phyloP scores from a whole-genome alignment of 768 basidiomycete genomes.

The Dentipellis fragilis region DNA sequence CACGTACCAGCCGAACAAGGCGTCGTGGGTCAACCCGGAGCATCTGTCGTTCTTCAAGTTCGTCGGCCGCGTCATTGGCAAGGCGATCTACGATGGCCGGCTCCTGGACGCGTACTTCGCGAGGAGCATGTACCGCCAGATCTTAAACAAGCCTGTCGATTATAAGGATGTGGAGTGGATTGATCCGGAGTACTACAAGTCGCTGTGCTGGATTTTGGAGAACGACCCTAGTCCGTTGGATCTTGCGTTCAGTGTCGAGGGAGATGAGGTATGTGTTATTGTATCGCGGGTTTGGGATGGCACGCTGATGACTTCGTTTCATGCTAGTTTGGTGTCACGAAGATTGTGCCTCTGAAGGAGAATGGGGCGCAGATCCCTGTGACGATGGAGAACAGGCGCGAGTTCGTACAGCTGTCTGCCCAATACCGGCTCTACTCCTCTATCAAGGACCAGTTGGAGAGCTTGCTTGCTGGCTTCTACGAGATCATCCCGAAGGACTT shows the following conservation, averaged over 20 bases:
- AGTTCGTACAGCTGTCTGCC: constrained; percentile 93
- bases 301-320: constrained; percentile 1
- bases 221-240: constrained; percentile 86
- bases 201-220: constrained; percentile 94
- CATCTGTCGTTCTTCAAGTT: constrained; percentile 98
- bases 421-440: constrained; percentile 90
- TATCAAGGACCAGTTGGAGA: constrained; percentile 93
- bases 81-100: constrained; percentile 94
- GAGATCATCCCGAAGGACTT: constrained; percentile 97
- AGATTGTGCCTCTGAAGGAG: constrained; percentile 79
- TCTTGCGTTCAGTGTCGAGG: constrained; percentile 90
- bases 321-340: constrained; percentile 80
- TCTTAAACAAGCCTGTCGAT: constrained; percentile 90
- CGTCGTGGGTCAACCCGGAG: constrained; percentile 90
- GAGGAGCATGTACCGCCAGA: constrained; percentile 89
- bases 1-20: constrained; percentile 94
- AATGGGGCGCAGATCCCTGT: constrained; percentile 78
- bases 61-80: constrained; percentile 94
- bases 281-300: neutral
- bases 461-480: constrained; percentile 84
- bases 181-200: constrained; percentile 97
- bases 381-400: constrained; percentile 92
- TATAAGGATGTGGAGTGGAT: constrained; percentile 96
- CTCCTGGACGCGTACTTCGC: constrained; percentile 97
- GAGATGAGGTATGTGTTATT: constrained; percentile 70